A percentile compares a stretch with the other conserved stretches of the same genome.
Conservation (phyloP, 305 asterid genomes). For the Lippia alba region DNA sequence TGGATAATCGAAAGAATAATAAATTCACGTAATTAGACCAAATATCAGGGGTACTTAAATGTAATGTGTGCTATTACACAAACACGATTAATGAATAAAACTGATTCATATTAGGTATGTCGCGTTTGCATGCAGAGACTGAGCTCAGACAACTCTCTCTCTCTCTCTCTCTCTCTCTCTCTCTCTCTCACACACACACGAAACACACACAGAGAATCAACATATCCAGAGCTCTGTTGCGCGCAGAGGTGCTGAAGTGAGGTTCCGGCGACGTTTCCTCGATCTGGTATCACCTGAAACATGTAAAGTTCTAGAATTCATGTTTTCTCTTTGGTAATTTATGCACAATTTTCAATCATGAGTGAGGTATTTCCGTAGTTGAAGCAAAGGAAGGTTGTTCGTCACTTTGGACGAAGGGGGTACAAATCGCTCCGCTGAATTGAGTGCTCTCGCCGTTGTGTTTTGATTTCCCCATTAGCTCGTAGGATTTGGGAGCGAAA, state of each 20-base stretch:
- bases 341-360: slow-evolving; percentile 11
- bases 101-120: too few species aligned
- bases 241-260: not conserved
- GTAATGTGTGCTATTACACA: too few species aligned
- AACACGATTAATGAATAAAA: too few species aligned
- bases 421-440: not conserved
- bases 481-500: not conserved
- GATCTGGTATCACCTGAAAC: slow-evolving; percentile 4
- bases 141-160: too few species aligned
- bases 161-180: too few species aligned
- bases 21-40: too few species aligned
- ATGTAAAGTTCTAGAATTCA: not conserved
- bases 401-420: not conserved
- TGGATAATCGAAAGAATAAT: too few species aligned
- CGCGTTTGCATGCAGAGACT: too few species aligned
- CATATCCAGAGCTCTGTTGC: not conserved
- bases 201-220: not conserved
- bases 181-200: slow-evolving; percentile 9
- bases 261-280: not conserved
- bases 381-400: not conserved
- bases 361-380: not conserved
- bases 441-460: not conserved
- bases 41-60: too few species aligned
- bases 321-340: not conserved
- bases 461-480: not conserved